Evolutionary conservation across 805 yeast species (phyloP).

Genomic region (Kazachstania taianensis): DNA sequence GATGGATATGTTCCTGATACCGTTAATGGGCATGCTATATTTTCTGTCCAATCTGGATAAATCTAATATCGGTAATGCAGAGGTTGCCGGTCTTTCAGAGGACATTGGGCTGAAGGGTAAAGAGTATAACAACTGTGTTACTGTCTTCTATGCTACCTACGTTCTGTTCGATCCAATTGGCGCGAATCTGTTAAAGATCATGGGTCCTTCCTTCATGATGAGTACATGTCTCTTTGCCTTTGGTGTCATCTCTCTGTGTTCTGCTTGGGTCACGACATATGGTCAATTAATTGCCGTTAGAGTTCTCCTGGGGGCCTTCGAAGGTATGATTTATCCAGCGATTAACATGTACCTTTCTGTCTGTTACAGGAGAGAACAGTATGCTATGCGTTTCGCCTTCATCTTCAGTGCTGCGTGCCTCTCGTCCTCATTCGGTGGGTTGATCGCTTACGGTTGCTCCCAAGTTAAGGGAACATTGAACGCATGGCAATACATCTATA

Average conservation of each 20-base stretch:
- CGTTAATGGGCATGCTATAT: slow-evolving; percentile 35
- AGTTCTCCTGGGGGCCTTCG: slow-evolving; percentile 42
- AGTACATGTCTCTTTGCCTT: slow-evolving; percentile 26
- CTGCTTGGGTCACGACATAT: slow-evolving; percentile 34
- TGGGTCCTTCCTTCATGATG: slow-evolving; percentile 31
- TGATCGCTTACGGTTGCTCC: slow-evolving; percentile 38
- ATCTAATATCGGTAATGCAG: slow-evolving; percentile 52
- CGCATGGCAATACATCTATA: slow-evolving; percentile 44
- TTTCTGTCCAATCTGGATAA: slow-evolving; percentile 42
- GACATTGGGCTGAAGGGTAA: slow-evolving; percentile 31
- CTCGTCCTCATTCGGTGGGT: slow-evolving; percentile 50
- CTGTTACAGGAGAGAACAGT: slow-evolving; percentile 39
- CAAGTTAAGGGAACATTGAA: slow-evolving; percentile 32
- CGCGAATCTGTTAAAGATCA: slow-evolving; percentile 30
- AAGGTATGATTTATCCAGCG: slow-evolving; percentile 43
- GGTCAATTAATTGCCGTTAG: slow-evolving; percentile 38
- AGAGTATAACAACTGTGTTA: slow-evolving; percentile 36
- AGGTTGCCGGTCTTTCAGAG: slow-evolving; percentile 40
- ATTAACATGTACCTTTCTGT: slow-evolving; percentile 38
- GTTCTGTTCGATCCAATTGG: slow-evolving; percentile 31
- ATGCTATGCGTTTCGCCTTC: slow-evolving; percentile 38
- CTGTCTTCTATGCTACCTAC: slow-evolving; percentile 40
- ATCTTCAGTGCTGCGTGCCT: slow-evolving; percentile 44
- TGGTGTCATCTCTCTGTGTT: slow-evolving; percentile 35
- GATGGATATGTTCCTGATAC: slow-evolving; percentile 36